phyloP scores from a whole-genome alignment of 257 asterid species.

The Fraxinus excelsior region DNA sequence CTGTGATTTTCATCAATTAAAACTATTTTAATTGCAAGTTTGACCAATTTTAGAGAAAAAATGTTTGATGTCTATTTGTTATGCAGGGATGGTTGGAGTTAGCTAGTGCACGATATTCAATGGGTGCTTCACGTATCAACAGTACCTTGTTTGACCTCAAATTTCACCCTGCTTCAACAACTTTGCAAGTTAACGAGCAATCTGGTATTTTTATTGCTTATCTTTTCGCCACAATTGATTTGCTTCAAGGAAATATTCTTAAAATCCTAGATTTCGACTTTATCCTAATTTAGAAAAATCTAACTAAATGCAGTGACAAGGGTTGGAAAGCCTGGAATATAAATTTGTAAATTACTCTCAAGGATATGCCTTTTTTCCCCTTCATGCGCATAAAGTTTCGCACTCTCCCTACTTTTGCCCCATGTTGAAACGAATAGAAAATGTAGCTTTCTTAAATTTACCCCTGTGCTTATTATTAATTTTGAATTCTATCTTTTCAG shows the following conservation, averaged over 20 bases:
- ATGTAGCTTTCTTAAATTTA: background rate
- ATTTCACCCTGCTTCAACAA: conserved; percentile 76
- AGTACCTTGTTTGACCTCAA: conserved; percentile 71
- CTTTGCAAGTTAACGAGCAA: conserved; percentile 45
- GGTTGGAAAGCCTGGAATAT: background rate
- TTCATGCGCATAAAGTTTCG: background rate
- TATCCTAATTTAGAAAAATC: background rate
- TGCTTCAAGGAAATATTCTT: background rate
- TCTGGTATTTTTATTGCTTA: conserved; percentile 40
- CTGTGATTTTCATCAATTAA: background rate
- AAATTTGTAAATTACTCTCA: conserved; percentile 3
- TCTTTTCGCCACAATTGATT: background rate
- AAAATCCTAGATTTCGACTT: background rate
- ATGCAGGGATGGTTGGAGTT: conserved; percentile 87
- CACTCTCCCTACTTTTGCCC: background rate
- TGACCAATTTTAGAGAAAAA: background rate
- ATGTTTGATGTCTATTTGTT: background rate
- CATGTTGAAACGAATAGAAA: background rate
- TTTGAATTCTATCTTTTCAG: conserved; percentile 36
- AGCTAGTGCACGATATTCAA: conserved; percentile 86
- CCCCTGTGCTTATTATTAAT: background rate
- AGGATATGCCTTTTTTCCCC: background rate
- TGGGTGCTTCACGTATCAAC: conserved; percentile 84
- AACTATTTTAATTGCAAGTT: background rate
- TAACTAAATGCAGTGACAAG: background rate